Conservation (phyloP, 345 rosid species). For the Camelina hispida region DNA sequence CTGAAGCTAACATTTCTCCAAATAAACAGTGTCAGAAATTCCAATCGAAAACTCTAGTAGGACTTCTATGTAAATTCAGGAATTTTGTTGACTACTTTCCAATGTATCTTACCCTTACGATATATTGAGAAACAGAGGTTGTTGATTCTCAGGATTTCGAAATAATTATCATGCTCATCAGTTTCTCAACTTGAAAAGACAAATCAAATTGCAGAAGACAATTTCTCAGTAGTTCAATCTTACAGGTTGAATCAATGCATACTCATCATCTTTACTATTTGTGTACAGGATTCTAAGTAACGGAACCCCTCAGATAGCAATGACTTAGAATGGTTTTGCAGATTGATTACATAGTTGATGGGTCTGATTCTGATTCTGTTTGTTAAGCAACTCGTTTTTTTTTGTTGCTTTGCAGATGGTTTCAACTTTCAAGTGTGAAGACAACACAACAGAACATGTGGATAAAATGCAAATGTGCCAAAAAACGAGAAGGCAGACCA, state of each 20-base stretch:
- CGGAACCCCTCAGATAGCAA: neutral
- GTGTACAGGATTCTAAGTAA: neutral
- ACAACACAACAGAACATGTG: slow-evolving; percentile 4
- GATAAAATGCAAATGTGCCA: neutral
- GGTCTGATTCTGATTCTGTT: no score
- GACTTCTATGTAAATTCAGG: slow-evolving; percentile 18
- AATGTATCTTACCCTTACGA: neutral
- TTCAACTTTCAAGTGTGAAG: neutral
- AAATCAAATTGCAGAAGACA: neutral
- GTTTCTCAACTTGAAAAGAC: slow-evolving; percentile 2
- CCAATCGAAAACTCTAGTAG: neutral
- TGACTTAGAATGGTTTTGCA: neutral
- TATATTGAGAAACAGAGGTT: slow-evolving; percentile 6
- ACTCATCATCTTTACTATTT: neutral
- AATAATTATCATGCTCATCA: neutral
- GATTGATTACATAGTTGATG: neutral
- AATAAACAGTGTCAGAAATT: slow-evolving; percentile 18
- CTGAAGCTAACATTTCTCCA: slow-evolving; percentile 13
- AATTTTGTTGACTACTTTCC: neutral
- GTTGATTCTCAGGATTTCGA: neutral
- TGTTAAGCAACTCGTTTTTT: no score
- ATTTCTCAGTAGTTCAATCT: neutral
- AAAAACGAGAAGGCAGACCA: neutral
- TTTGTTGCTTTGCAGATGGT: no score
- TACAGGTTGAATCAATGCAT: neutral